A percentile compares a stretch with the other conserved stretches of the same genome.
Conservation (phyloP, 768 basidiomycete species). For the Boletus pseudo-olivaceus region DNA sequence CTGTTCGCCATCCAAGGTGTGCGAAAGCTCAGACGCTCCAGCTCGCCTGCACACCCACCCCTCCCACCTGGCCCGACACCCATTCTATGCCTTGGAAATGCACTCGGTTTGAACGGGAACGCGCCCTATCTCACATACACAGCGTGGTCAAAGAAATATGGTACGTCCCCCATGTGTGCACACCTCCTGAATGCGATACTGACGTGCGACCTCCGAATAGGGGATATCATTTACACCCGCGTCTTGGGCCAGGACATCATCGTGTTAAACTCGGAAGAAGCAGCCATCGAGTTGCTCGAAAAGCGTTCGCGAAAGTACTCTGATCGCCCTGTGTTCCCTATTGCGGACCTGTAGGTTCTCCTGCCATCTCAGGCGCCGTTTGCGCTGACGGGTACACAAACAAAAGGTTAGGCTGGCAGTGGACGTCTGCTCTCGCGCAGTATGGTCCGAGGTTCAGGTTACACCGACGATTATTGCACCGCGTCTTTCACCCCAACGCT, state of each 20-base stretch:
- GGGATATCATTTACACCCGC: constrained; percentile 4
- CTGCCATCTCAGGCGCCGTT: not conserved
- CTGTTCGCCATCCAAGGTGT: not conserved
- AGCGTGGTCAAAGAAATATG: constrained; percentile 19
- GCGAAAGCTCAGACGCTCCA: not conserved
- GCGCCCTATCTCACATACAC: constrained; percentile 15
- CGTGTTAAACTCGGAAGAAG: constrained; percentile 46
- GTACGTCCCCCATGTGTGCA: not conserved
- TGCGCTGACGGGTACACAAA: not conserved
- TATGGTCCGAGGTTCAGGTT: constrained; percentile 24
- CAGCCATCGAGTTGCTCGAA: constrained; percentile 47
- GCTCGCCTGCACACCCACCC: not conserved
- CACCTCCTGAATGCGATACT: not conserved
- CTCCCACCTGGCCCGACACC: constrained; percentile 19
- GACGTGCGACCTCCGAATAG: not conserved
- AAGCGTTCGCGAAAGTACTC: constrained; percentile 52
- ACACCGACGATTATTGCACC: constrained; percentile 21
- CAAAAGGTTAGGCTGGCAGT: constrained; percentile 21
- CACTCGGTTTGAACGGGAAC: constrained; percentile 4
- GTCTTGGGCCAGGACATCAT: constrained; percentile 46
- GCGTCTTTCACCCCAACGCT: constrained; percentile 13
- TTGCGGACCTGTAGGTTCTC: constrained; percentile 7
- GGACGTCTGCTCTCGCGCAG: constrained; percentile 5
- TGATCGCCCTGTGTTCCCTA: constrained; percentile 4
- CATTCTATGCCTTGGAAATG: constrained; percentile 16